Conservation (phyloP, 148 eudicot species). For the Diospyros lotus region DNA sequence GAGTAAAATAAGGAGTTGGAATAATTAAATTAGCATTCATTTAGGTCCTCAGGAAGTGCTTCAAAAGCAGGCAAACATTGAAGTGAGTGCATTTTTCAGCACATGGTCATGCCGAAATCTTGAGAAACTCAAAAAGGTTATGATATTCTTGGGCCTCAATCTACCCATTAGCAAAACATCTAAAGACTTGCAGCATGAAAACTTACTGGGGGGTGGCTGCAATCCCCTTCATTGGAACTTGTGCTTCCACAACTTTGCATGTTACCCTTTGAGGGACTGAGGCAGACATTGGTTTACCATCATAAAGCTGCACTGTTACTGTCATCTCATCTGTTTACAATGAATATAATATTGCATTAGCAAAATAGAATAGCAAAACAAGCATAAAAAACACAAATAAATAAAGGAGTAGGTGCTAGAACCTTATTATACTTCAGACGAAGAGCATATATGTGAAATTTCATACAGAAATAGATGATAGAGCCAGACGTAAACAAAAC, state of each 20-base stretch:
- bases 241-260: constrained; percentile 85
- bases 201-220: constrained; percentile 79
- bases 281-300: constrained; percentile 78
- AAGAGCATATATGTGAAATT: not conserved
- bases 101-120: no score
- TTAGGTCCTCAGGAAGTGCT: no score
- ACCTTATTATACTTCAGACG: not conserved
- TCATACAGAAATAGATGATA: not conserved
- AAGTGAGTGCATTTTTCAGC: no score
- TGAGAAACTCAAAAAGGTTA: no score
- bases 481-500: not conserved
- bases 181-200: not conserved
- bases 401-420: not conserved
- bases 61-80: no score
- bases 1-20: no score
- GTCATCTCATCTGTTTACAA: constrained; percentile 76
- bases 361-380: no score
- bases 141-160: not conserved
- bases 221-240: constrained; percentile 63
- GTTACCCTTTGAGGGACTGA: constrained; percentile 82
- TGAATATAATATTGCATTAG: not conserved
- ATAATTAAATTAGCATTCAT: no score
- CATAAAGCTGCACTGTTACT: constrained; percentile 60
- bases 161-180: not conserved
- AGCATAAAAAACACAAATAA: not conserved